phyloP scores from a whole-genome alignment of 768 basidiomycete species.

The Sporobolomyces phaffii region DNA sequence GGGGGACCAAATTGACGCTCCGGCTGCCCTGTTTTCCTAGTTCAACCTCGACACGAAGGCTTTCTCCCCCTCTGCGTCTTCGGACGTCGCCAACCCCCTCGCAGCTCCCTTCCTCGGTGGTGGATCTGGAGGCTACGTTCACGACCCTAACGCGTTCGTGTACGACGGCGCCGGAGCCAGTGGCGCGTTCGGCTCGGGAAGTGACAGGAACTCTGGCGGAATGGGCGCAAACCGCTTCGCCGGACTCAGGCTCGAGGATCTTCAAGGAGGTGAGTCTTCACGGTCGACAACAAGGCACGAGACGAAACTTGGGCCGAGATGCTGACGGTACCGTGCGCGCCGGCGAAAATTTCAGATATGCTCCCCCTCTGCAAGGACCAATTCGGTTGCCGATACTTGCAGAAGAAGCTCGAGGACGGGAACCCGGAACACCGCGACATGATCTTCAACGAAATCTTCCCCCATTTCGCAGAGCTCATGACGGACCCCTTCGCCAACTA shows the following conservation, averaged over 20 bases:
- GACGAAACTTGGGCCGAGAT: too few species aligned
- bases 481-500: slow-evolving; percentile 99
- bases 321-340: neutral
- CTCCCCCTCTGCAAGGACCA: slow-evolving; percentile 94
- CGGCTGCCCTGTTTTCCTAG: neutral
- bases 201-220: slow-evolving; percentile 20
- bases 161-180: slow-evolving; percentile 24
- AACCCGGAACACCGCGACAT: slow-evolving; percentile 93
- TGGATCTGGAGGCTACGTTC: slow-evolving; percentile 33
- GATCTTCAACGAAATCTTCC: slow-evolving; percentile 98
- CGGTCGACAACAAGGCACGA: too few species aligned
- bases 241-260: slow-evolving; percentile 87
- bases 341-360: slow-evolving; percentile 56
- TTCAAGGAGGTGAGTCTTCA: slow-evolving; percentile 60
- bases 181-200: slow-evolving; percentile 25
- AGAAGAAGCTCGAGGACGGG: slow-evolving; percentile 97
- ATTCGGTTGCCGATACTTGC: slow-evolving; percentile 94
- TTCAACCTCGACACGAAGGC: slow-evolving; percentile 40
- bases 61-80: slow-evolving; percentile 33
- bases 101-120: slow-evolving; percentile 29
- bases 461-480: slow-evolving; percentile 97
- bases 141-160: slow-evolving; percentile 38
- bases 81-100: slow-evolving; percentile 20
- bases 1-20: neutral
- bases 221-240: slow-evolving; percentile 81